phyloP scores from a whole-genome alignment of 2,329 filamentous ascomycete genomes.

The Colletotrichum liaoningense region DNA sequence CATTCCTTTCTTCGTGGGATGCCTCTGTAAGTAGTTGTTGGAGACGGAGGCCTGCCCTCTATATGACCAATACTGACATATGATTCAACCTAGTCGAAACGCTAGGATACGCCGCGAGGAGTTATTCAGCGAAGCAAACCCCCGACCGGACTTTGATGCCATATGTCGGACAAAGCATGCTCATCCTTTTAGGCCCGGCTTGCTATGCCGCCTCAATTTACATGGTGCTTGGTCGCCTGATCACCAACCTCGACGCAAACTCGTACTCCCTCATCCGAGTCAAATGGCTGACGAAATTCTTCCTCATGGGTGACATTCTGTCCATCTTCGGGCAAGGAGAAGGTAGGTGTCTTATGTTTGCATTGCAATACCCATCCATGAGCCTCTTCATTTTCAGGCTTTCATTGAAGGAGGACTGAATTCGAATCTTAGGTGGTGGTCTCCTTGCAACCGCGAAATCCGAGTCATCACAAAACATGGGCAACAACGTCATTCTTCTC shows the following conservation, averaged over 20 bases:
- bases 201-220: conserved; percentile 62
- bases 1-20: conserved; percentile 62
- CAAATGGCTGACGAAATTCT: conserved; percentile 62
- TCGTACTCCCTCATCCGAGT: conserved; percentile 45
- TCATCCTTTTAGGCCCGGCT: conserved; percentile 57
- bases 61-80: background rate
- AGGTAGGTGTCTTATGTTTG: conserved; percentile 41
- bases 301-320: conserved; percentile 64
- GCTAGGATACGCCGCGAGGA: conserved; percentile 63
- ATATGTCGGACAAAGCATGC: conserved; percentile 54
- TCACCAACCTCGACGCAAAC: conserved; percentile 49
- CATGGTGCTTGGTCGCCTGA: conserved; percentile 59
- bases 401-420: background rate
- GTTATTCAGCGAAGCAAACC: conserved; percentile 53
- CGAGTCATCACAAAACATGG: conserved; percentile 40
- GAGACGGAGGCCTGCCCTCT: background rate
- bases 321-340: conserved; percentile 62
- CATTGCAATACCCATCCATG: background rate
- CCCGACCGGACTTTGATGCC: conserved; percentile 49
- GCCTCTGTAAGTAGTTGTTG: conserved; percentile 51
- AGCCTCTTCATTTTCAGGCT: background rate
- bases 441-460: conserved; percentile 35
- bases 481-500: conserved; percentile 61
- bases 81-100: conserved; percentile 52
- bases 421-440: conserved; percentile 1